Evolutionary conservation across 805 yeast species (phyloP).

Genomic region (Pichia manshurica): DNA sequence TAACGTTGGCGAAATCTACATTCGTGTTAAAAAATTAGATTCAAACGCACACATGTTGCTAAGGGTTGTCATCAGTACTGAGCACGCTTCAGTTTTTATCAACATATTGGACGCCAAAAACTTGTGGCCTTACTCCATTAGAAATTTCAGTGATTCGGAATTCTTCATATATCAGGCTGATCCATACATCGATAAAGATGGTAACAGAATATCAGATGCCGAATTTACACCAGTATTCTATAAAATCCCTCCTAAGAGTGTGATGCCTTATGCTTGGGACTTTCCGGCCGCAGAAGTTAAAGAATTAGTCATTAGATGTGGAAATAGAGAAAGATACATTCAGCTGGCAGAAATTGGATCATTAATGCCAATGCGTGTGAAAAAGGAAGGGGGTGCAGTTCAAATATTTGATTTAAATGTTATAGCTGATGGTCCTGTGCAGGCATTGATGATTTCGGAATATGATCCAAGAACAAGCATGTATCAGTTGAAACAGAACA

Average conservation of each 20-base stretch:
- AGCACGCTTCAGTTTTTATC: slow-evolving; percentile 75
- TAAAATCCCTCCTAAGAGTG: slow-evolving; percentile 79
- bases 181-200: slow-evolving; percentile 62
- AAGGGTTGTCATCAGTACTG: slow-evolving; percentile 69
- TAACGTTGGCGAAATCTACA: slow-evolving; percentile 75
- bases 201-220: slow-evolving; percentile 48
- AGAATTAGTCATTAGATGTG: slow-evolving; percentile 68
- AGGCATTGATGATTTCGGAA: slow-evolving; percentile 75
- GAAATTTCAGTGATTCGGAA: slow-evolving; percentile 86
- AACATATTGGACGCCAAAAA: slow-evolving; percentile 66
- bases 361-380: slow-evolving; percentile 73
- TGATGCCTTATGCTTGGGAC: slow-evolving; percentile 98
- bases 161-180: slow-evolving; percentile 82
- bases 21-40: slow-evolving; percentile 62
- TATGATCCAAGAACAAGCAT: slow-evolving; percentile 74
- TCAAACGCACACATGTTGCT: slow-evolving; percentile 59
- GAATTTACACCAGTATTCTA: slow-evolving; percentile 75
- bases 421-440: slow-evolving; percentile 94
- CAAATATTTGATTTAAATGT: slow-evolving; percentile 80
- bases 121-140: slow-evolving; percentile 87
- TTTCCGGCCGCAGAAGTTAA: slow-evolving; percentile 86
- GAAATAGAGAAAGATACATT: slow-evolving; percentile 68
- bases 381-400: slow-evolving; percentile 1
- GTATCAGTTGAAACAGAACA: slow-evolving; percentile 47
- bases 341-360: slow-evolving; percentile 93